Percentiles rank a stretch among this genome's conserved stretches.
Evolutionary conservation across 495 filamentous ascomycete species (phyloP).

Genomic region (Penicillium argentinense): DNA sequence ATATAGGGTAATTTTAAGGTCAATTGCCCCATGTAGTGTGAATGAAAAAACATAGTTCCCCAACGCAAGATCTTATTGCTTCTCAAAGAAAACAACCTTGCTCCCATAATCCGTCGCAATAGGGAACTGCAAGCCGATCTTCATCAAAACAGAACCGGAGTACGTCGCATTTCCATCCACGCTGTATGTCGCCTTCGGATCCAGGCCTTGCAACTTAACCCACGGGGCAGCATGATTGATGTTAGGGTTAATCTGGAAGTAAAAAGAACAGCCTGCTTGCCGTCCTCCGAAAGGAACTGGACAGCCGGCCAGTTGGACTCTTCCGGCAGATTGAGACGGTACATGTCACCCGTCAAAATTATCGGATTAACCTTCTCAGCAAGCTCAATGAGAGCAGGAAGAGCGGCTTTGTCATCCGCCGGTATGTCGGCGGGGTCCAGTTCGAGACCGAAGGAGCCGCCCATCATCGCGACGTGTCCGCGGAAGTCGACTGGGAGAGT

Average conservation of each 20-base stretch:
- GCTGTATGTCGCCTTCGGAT: constrained; percentile 41
- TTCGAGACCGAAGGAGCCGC: constrained; percentile 56
- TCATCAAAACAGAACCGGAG: constrained; percentile 51
- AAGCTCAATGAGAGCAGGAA: constrained; percentile 45
- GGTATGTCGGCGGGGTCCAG: constrained; percentile 45
- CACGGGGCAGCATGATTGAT: constrained; percentile 45
- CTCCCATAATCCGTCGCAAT: constrained; percentile 43
- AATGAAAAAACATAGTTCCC: too few relatives aligned
- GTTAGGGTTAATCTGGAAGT: constrained; percentile 45
- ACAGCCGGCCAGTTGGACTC: constrained; percentile 56
- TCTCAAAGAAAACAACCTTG: constrained; percentile 43
- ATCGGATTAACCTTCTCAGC: constrained; percentile 53
- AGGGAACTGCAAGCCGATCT: constrained; percentile 41
- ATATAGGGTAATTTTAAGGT: too few relatives aligned
- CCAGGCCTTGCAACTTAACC: constrained; percentile 46
- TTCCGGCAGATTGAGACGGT: constrained; percentile 50
- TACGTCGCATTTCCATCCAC: constrained; percentile 40
- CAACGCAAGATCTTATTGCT: constrained; percentile 17
- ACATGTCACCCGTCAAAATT: constrained; percentile 50
- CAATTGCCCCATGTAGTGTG: too few relatives aligned
- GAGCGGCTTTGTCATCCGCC: constrained; percentile 40
- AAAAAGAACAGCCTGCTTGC: constrained; percentile 46
- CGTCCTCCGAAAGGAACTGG: constrained; percentile 48
- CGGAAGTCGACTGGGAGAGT: constrained; percentile 50
- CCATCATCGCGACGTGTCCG: constrained; percentile 58